Percentiles rank a stretch among this genome's conserved stretches.
phyloP scores from a whole-genome alignment of 306 rosid genomes.

The Vigna reflexopilosa region DNA sequence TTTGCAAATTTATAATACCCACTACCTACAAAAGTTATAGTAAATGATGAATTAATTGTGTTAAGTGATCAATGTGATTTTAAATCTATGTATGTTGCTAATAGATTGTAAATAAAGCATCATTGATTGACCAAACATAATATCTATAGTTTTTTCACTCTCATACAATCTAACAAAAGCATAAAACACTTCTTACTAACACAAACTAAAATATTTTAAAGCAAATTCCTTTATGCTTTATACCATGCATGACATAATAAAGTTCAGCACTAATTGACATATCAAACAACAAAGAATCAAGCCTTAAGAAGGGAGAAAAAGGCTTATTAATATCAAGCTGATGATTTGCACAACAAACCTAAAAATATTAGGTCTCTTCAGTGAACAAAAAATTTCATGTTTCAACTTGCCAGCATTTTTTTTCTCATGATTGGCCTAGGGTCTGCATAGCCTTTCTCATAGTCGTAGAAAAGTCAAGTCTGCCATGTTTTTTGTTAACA shows the following conservation, averaged over 20 bases:
- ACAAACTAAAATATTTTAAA: not conserved
- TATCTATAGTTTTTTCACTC: not conserved
- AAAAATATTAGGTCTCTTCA: not conserved
- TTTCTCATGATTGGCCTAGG: not conserved
- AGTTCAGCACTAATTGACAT: not conserved
- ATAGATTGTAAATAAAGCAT: too few relatives aligned
- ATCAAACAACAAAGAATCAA: not conserved
- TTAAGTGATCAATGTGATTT: too few relatives aligned
- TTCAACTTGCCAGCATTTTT: not conserved
- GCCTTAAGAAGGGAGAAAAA: not conserved
- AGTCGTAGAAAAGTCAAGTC: not conserved
- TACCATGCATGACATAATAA: not conserved
- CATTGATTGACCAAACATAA: not conserved
- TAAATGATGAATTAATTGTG: too few relatives aligned
- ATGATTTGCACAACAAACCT: not conserved
- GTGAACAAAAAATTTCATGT: not conserved
- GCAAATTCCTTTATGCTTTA: not conserved
- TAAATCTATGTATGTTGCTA: too few relatives aligned
- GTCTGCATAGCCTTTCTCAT: not conserved
- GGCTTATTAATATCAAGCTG: not conserved
- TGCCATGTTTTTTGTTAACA: not conserved
- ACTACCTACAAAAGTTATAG: too few relatives aligned
- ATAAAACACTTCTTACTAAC: not conserved
- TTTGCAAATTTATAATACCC: too few relatives aligned
- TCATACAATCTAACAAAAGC: not conserved